Percentiles rank a stretch among this genome's conserved stretches.
Evolutionary conservation across 768 basidiomycete genomes (phyloP).

Genomic region (Auriscalpium microsporum): DNA sequence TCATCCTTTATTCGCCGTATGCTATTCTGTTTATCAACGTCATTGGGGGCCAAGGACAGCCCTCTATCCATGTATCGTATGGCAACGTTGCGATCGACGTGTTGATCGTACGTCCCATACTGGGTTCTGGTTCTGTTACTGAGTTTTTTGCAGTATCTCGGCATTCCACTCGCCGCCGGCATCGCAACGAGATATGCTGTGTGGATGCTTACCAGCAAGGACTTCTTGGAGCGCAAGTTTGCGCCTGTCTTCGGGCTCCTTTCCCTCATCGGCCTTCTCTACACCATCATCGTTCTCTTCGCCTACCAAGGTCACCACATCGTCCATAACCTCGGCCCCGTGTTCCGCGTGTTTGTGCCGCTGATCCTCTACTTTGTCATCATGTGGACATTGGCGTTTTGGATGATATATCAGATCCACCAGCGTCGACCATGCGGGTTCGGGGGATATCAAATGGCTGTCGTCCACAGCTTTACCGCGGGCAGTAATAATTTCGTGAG

Average conservation of each 20-base stretch:
- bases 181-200: constrained; percentile 56
- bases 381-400: constrained; percentile 47
- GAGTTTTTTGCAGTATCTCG: constrained; percentile 52
- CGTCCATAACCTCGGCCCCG: constrained; percentile 61
- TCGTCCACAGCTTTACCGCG: constrained; percentile 73
- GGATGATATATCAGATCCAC: constrained; percentile 44
- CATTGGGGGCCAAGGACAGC: constrained; percentile 39
- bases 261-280: constrained; percentile 67
- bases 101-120: constrained; percentile 46
- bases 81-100: constrained; percentile 56
- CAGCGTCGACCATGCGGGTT: constrained; percentile 25
- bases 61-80: constrained; percentile 44
- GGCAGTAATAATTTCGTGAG: constrained; percentile 71
- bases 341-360: constrained; percentile 77
- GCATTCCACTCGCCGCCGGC: constrained; percentile 70
- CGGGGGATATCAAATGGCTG: constrained; percentile 59
- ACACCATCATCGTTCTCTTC: constrained; percentile 73
- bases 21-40: constrained; percentile 67
- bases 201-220: constrained; percentile 33
- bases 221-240: constrained; percentile 48
- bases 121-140: background rate
- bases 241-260: constrained; percentile 62
- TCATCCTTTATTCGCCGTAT: constrained; percentile 67
- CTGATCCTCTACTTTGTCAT: constrained; percentile 70
- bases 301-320: constrained; percentile 54